Conservation (phyloP, 371 early-diverging fungal genomes). For the Rhizopus microsporus region DNA sequence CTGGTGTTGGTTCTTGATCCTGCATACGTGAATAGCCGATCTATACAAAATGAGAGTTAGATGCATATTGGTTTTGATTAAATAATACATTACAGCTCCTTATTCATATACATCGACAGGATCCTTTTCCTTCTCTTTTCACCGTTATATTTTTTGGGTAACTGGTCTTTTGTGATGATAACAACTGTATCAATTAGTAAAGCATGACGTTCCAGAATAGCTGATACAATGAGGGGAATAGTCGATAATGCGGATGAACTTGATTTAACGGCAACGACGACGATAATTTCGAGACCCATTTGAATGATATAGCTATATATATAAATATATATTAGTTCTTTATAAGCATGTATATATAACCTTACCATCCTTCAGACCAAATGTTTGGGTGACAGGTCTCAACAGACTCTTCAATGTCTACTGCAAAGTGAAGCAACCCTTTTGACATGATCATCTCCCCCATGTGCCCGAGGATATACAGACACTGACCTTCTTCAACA, state of each 20-base stretch:
- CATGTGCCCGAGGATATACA: constrained; percentile 76
- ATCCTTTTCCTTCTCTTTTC: constrained; percentile 54
- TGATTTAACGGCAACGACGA: constrained; percentile 44
- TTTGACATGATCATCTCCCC: constrained; percentile 66
- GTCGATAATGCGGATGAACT: constrained; percentile 34
- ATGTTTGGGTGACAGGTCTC: constrained; percentile 59
- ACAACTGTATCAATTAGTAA: constrained; percentile 71
- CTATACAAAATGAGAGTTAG: constrained; percentile 4
- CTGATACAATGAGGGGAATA: constrained; percentile 62
- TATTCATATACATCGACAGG: constrained; percentile 28
- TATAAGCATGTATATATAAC: too few relatives aligned
- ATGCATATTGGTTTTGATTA: background rate
- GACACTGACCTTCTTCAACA: constrained; percentile 61
- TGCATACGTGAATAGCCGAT: constrained; percentile 16
- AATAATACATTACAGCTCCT: constrained; percentile 18
- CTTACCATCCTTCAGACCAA: constrained; percentile 59
- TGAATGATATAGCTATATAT: constrained; percentile 48
- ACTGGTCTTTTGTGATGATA: constrained; percentile 55
- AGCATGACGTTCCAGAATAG: constrained; percentile 69
- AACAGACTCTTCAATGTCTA: constrained; percentile 73
- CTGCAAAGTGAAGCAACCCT: constrained; percentile 68
- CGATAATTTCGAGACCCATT: constrained; percentile 43
- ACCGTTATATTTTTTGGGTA: constrained; percentile 59
- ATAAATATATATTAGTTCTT: background rate
- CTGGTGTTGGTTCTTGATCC: constrained; percentile 36